These are phyloP conservation scores for Leishmania guyanensis DNA, from an alignment of 208 protist genomes.

Conservation along the genomic window DNA sequence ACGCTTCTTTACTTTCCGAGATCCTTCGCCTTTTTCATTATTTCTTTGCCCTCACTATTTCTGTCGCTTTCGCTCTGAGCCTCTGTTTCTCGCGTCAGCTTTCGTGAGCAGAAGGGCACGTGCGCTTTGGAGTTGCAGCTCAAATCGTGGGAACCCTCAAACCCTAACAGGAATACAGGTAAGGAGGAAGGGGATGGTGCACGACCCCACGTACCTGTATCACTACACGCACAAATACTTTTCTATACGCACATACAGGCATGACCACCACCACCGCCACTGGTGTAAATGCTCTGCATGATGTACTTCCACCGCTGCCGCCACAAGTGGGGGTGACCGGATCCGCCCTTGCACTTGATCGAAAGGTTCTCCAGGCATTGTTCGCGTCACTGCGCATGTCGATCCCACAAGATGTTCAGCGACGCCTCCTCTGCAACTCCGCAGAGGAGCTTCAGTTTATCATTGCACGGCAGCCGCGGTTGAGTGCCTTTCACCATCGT, in stretches of 20 bases:
- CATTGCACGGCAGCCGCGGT: slow-evolving; percentile 63
- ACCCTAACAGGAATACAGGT: not conserved
- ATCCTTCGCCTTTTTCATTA: not conserved
- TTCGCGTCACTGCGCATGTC: slow-evolving; percentile 68
- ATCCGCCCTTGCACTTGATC: slow-evolving; percentile 9
- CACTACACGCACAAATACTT: not conserved
- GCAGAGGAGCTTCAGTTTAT: slow-evolving; percentile 76
- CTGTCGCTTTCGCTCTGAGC: not conserved
- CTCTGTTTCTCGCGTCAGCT: not conserved
- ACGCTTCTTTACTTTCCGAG: not conserved
- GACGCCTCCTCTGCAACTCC: slow-evolving; percentile 39
- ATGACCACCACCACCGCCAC: not conserved
- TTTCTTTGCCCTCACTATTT: not conserved
- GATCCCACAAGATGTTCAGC: slow-evolving; percentile 56
- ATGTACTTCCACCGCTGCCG: not conserved
- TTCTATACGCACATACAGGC: not conserved
- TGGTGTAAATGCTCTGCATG: not conserved
- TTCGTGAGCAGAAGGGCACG: not conserved
- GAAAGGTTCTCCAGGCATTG: slow-evolving; percentile 49
- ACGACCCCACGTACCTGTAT: not conserved
- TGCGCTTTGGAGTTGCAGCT: not conserved
- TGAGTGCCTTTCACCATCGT: slow-evolving; percentile 74
- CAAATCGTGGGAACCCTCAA: too few relatives aligned
- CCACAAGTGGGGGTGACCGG: not conserved
- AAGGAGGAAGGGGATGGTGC: not conserved